Evolutionary conservation across 306 rosid genomes (phyloP).

Genomic region (Dryas alaskensis): DNA sequence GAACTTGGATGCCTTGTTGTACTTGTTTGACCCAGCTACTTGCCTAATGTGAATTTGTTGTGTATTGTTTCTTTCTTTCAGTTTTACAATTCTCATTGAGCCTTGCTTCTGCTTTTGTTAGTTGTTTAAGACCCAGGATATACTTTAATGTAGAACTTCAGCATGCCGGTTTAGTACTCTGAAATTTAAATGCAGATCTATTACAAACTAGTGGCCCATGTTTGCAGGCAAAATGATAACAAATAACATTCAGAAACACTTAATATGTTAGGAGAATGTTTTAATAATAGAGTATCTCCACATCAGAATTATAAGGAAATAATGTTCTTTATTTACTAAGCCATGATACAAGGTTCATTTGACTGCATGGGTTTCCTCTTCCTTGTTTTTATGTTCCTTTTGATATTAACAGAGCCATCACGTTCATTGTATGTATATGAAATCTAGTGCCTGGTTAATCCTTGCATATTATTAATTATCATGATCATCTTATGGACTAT

Average conservation of each 20-base stretch:
- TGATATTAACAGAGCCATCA: not conserved
- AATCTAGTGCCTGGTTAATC: not conserved
- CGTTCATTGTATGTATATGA: not conserved
- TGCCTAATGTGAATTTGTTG: too few species aligned
- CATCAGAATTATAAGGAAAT: not conserved
- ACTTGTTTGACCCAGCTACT: too few species aligned
- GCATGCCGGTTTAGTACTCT: not conserved
- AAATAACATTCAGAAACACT: not conserved
- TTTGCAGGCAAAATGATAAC: not conserved
- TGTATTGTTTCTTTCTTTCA: too few species aligned
- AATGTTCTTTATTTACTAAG: not conserved
- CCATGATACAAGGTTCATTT: not conserved
- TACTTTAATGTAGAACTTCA: not conserved
- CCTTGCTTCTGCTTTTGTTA: not conserved
- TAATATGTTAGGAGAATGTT: not conserved
- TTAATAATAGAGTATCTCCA: not conserved
- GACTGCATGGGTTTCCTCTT: not conserved
- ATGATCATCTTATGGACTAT: not conserved
- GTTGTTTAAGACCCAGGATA: not conserved
- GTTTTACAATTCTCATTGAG: not conserved
- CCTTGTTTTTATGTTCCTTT: not conserved
- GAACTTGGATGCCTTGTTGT: too few species aligned
- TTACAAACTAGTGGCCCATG: not conserved
- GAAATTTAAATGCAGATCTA: not conserved
- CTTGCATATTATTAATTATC: not conserved